Conservation (phyloP, 164 flowering plant genomes). For the Vitis riparia region DNA sequence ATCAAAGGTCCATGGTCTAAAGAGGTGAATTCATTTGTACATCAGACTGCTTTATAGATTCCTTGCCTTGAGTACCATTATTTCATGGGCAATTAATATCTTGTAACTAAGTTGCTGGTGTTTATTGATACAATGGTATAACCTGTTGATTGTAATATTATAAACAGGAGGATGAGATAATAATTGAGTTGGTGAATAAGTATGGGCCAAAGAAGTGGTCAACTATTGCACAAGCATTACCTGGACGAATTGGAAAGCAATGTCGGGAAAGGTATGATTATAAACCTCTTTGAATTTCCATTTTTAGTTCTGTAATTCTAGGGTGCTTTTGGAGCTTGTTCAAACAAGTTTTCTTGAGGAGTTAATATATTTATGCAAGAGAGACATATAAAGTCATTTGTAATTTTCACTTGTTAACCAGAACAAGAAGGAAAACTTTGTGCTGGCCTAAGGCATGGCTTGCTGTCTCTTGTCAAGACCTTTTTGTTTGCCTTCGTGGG, state of each 20-base stretch:
- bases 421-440: too few relatives aligned
- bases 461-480: too few relatives aligned
- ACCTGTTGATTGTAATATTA: not conserved
- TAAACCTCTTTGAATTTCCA: not conserved
- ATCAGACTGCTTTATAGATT: not conserved
- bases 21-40: constrained; percentile 30
- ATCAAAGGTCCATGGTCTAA: constrained; percentile 63
- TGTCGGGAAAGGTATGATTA: constrained; percentile 65
- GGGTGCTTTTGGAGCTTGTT: too few relatives aligned
- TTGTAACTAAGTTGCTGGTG: not conserved
- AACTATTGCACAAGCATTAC: constrained; percentile 64
- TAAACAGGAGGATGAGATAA: constrained; percentile 62
- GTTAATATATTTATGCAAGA: too few relatives aligned
- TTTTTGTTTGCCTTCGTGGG: too few relatives aligned
- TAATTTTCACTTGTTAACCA: too few relatives aligned
- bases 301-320: too few relatives aligned
- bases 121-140: not conserved
- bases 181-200: constrained; percentile 49
- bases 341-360: too few relatives aligned
- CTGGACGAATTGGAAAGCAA: constrained; percentile 78
- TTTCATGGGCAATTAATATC: not conserved
- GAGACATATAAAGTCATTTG: too few relatives aligned
- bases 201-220: constrained; percentile 78
- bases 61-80: not conserved
- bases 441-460: too few relatives aligned